Base-by-base conservation (phyloP, 2,329 filamentous ascomycete genomes). In the Tolypocladium tropicale region DNA sequence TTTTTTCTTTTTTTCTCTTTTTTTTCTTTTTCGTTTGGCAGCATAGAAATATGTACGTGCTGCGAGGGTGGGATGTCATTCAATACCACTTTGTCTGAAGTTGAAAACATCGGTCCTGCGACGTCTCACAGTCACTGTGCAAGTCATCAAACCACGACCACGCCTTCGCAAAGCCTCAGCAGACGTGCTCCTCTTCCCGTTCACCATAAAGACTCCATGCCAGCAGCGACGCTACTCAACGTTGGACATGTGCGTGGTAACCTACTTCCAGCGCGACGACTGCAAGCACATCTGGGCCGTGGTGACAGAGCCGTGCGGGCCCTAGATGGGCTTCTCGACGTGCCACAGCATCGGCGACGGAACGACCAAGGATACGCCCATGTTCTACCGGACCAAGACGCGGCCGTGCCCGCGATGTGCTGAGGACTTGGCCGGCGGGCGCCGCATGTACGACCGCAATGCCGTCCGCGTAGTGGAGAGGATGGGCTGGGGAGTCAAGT, bases 281-380 rank as follows among this genome's bases (percentile, higher is more conserved):
- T 83, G 80, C 73, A 68, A 70, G 12, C 80, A 81, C 70, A 73
- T 71, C 61, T 83, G 80, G 80, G 72, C 77, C 46, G 64, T 74
- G 58, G 72, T 83, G 62, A 67, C 65, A 4, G 59, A 67, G 49
- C 74, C 76, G 6, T 83, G 80, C 68, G 70, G 63, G 4, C 76
- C 77, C 0, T 74, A 74, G 14, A 72, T 72, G 66, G 78, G 79
- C 57, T 82, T 83, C 68, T 67, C 65, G 57, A 77, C 68, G 32
- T 83, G 80, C 66, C 63, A 67, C 0, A 59, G 56, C 39, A 77
- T 81, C 60, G 65, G 68, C 55, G 69, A 72, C 60, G 71, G 72
- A 54, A 63, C 64, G 34, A 63, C 72, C 53, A 72, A 74, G 58
- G 64, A 67, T 23, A 58, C 67, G 30, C 73, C 74, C 2, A 63